Conservation (phyloP, 2,329 filamentous ascomycete genomes). For the Microcyclosporella mali region DNA sequence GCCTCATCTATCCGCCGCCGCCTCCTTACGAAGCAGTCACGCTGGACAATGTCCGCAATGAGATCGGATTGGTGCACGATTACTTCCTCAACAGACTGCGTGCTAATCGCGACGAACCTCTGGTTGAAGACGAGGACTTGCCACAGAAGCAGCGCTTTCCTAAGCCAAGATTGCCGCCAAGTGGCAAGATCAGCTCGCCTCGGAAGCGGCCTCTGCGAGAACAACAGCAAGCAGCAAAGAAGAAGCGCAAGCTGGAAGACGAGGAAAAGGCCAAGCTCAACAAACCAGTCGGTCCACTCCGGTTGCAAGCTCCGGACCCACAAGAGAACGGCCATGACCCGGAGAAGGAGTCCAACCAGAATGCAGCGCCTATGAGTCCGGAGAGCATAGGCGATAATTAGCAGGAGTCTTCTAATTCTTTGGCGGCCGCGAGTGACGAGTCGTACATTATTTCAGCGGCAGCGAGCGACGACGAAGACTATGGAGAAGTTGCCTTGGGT, state of each 20-base stretch:
- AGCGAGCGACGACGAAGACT: too few relatives aligned
- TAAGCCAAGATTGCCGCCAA: conserved; percentile 58
- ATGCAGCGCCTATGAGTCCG: conserved; percentile 73
- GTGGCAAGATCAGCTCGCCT: conserved; percentile 79
- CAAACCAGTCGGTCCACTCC: conserved; percentile 48
- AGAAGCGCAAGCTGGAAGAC: conserved; percentile 60
- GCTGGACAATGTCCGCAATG: conserved; percentile 65
- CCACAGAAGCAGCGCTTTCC: conserved; percentile 79
- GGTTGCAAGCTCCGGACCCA: conserved; percentile 41
- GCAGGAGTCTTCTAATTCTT: neutral
- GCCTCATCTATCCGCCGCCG: conserved; percentile 61
- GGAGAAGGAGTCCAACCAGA: conserved; percentile 59
- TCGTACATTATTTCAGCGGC: too few relatives aligned
- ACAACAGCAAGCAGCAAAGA: conserved; percentile 79
- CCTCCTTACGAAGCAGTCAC: conserved; percentile 71
- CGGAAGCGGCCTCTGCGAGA: conserved; percentile 77
- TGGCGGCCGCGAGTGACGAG: too few relatives aligned
- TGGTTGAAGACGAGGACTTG: conserved; percentile 91
- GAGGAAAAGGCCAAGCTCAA: conserved; percentile 32
- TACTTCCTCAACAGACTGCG: conserved; percentile 89
- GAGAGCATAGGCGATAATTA: conserved; percentile 54
- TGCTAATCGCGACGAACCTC: conserved; percentile 71
- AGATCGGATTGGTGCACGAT: conserved; percentile 82
- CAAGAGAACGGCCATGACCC: conserved; percentile 50
- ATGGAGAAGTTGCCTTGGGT: too few relatives aligned